phyloP scores from a whole-genome alignment of 306 rosid genomes.

The Delonix regia region DNA sequence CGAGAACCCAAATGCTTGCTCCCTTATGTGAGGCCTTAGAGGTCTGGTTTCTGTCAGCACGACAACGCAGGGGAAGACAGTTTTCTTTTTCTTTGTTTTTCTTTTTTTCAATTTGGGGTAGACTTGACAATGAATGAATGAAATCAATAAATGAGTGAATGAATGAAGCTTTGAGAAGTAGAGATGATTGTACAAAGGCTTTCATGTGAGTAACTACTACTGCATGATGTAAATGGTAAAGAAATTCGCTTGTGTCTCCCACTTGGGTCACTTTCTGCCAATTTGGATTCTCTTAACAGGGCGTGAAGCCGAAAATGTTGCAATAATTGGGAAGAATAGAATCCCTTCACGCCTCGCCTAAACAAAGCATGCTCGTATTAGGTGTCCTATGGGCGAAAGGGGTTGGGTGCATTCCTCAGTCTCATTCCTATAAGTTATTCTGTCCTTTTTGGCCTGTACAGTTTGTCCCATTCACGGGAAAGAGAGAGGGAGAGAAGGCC shows the following conservation, averaged over 20 bases:
- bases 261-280: background rate
- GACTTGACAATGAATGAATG: background rate
- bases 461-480: slow-evolving; percentile 29
- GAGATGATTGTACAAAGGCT: background rate
- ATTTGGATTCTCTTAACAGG: background rate
- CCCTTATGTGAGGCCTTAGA: slow-evolving; percentile 59
- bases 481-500: background rate
- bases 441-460: slow-evolving; percentile 20
- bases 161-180: background rate
- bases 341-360: background rate
- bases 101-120: background rate
- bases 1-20: slow-evolving; percentile 93
- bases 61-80: background rate
- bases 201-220: slow-evolving; percentile 16
- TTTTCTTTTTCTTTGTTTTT: background rate
- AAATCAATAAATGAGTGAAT: background rate
- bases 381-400: slow-evolving; percentile 33
- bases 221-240: slow-evolving; percentile 24
- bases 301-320: slow-evolving; percentile 15
- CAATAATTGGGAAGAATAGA: slow-evolving; percentile 16
- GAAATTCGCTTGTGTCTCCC: background rate
- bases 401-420: no score
- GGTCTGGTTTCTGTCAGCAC: background rate
- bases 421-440: slow-evolving; percentile 33
- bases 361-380: background rate